A percentile compares a stretch with the other conserved stretches of the same genome.
phyloP scores from a whole-genome alignment of 2,329 filamentous ascomycete species.

The Cladosporium cucumerinum region DNA sequence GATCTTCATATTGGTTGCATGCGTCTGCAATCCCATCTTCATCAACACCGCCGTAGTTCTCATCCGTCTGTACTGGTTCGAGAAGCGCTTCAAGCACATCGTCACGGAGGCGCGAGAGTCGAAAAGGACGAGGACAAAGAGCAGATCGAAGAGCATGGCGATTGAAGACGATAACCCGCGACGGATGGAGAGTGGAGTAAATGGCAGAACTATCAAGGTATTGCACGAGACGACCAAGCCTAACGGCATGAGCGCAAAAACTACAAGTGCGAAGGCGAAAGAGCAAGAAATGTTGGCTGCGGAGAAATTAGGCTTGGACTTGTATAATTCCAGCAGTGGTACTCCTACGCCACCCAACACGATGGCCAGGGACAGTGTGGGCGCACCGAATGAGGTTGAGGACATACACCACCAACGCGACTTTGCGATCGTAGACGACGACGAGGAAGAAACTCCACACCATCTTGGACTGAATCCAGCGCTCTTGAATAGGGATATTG shows the following conservation, averaged over 20 bases:
- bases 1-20: conserved; percentile 66
- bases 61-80: conserved; percentile 94
- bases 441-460: conserved; percentile 14
- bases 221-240: conserved; percentile 56
- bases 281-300: conserved; percentile 31
- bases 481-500: conserved; percentile 51
- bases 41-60: conserved; percentile 86
- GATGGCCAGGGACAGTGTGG: conserved; percentile 5
- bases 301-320: conserved; percentile 45
- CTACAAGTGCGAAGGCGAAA: conserved; percentile 49
- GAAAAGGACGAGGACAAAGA: conserved; percentile 62
- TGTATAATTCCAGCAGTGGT: conserved; percentile 27
- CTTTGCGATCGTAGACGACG: conserved; percentile 8
- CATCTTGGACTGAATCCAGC: conserved; percentile 30
- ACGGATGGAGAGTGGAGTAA: conserved; percentile 53
- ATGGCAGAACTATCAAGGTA: conserved; percentile 62
- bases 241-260: conserved; percentile 48
- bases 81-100: conserved; percentile 87
- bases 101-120: conserved; percentile 67
- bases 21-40: conserved; percentile 77
- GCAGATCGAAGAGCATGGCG: conserved; percentile 21
- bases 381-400: not conserved
- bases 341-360: conserved; percentile 8
- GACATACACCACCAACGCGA: not conserved
- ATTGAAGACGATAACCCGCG: conserved; percentile 46